Base-by-base conservation (phyloP, 1,139 yeast species). In the Maudiozyma humilis region DNA sequence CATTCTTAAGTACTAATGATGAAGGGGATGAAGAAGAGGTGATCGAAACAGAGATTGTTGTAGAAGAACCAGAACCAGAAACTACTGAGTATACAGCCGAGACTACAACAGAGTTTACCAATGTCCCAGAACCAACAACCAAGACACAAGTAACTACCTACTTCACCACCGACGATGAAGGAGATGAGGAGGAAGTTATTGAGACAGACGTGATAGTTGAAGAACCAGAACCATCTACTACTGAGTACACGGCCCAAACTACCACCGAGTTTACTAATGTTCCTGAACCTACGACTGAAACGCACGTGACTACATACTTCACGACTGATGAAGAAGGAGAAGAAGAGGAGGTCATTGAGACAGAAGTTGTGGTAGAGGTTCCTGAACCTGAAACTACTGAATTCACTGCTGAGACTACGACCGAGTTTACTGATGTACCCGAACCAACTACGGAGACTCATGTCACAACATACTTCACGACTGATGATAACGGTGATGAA, bases 341-440 rank as follows among this genome's bases (percentile, higher is more conserved):
- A 16, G 5, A n/a, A n/a, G n/a, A n/a, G n/a, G n/a, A n/a, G n/a
- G n/a, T n/a, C n/a, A n/a, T n/a, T n/a, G n/a, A n/a, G n/a, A n/a
- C n/a, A n/a, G n/a, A n/a, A n/a, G n/a, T n/a, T n/a, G n/a, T n/a
- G n/a, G n/a, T n/a, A n/a, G 36, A 47, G 4, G 51, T 46, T 3
- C 52, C 53, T 16, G 51, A 43, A 2, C 45, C 44, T n/a, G 8
- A 23, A 23, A 23, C 27, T 23, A 23, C 27, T 10, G 10, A 6
- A 6, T 6, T 10, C n/a, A n/a, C n/a, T n/a, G n/a, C n/a, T n/a
- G n/a, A n/a, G n/a, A n/a, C n/a, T n/a, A n/a, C n/a, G n/a, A n/a
- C n/a, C n/a, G n/a, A n/a, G 10, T 23, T 10, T 6, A 15, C 6
- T 31, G 17, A 15, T 31, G 33, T 31, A 8, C 7, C 33, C 12